Evolutionary conservation across 768 basidiomycete species (phyloP), one percentile per base, ranked within the genome.

Genomic region (Suillus subaureus): DNA sequence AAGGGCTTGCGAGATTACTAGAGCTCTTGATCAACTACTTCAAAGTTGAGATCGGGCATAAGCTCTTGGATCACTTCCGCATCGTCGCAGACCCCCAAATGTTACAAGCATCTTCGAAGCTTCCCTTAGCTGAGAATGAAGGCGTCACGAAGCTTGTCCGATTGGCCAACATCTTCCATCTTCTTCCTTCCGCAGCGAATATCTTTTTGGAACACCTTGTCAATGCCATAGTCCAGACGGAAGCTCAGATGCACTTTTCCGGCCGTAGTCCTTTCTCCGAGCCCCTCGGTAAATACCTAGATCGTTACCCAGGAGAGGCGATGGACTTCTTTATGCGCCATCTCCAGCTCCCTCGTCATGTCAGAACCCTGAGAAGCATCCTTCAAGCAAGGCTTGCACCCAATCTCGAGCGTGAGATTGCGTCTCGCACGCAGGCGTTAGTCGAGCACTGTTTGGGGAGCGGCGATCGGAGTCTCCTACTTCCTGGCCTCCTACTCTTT

Each of bases 41-140:
- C 88, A 99, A 98, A 77, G 97, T 99, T 21, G 97, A 99, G 80
- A 99, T 99, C 66, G 97, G 97, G 0, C 88, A 93, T 76, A 99
- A 99, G 78, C 87, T 99, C 8, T 83, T 99, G 26, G 97, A 99
- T 71, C 97, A 99, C 75, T 98, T 97, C 79, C 89, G 91, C 51
- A 88, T 91, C 43, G 90, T 99, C 26, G 93, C 97, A 31, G 95
- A 97, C 72, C 91, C 94, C 16, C 89, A 90, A 69, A 89, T 93
- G 81, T 83, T 98, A 33, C 85, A 86, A 64, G 88, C 87, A 56
- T 91, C 96, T 0, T 89, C 94, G 0, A 87, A 88, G 65, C 83
- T 92, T 6, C 93, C 95, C 1, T 80, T 94, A 28, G 84, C 88
- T 18, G 94, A 97, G 68, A 96, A 96, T 67, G 92, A 95, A 72